phyloP scores from a whole-genome alignment of 345 rosid species.

The Pistacia integerrima region DNA sequence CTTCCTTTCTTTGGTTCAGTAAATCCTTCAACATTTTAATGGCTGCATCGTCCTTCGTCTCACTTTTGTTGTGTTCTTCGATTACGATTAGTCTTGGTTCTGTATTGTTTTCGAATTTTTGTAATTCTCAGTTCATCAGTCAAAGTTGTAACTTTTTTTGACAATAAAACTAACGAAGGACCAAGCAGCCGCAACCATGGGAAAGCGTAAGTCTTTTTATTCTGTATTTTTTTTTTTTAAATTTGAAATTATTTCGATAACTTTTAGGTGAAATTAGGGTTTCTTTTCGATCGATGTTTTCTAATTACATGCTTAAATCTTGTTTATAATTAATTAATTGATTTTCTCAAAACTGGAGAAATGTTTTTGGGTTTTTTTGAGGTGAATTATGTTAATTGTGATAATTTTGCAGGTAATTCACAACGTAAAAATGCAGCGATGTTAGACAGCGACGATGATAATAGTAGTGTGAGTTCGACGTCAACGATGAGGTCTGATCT shows the following conservation, averaged over 20 bases:
- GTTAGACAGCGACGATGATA: constrained; percentile 83
- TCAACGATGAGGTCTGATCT: constrained; percentile 67
- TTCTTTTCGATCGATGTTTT: background rate
- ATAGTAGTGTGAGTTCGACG: constrained; percentile 73
- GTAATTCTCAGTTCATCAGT: constrained; percentile 37
- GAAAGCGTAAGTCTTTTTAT: constrained; percentile 57
- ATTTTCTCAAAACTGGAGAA: no score
- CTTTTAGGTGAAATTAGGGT: background rate
- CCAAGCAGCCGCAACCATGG: constrained; percentile 46
- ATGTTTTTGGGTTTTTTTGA: no score
- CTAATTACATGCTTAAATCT: background rate
- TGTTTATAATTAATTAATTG: background rate
- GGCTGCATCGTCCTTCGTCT: constrained; percentile 58
- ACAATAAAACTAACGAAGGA: background rate
- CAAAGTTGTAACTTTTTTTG: constrained; percentile 37
- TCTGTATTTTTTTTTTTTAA: constrained; percentile 7
- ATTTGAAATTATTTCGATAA: constrained; percentile 1
- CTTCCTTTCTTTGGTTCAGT: background rate
- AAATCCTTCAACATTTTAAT: constrained; percentile 37
- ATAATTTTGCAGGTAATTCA: constrained; percentile 43
- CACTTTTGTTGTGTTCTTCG: constrained; percentile 23
- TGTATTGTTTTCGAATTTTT: constrained; percentile 24
- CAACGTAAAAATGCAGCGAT: constrained; percentile 52
- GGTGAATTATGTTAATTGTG: background rate
- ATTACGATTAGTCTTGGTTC: constrained; percentile 31